Conservation (phyloP, 164 flowering plant genomes). For the Nelumbo lutea region DNA sequence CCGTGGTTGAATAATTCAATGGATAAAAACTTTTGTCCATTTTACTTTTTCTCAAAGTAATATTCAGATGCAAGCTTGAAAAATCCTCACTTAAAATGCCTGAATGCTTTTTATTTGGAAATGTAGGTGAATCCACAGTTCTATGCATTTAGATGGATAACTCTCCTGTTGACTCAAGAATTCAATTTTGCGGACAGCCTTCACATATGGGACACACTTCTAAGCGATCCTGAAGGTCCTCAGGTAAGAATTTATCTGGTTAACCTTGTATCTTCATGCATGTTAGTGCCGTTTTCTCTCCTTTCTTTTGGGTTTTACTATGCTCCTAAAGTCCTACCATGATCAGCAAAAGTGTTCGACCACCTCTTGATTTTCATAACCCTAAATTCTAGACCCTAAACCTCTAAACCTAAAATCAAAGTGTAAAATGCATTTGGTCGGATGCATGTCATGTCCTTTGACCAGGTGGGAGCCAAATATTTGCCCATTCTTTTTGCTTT, state of each 20-base stretch:
- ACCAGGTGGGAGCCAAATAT: too few species aligned
- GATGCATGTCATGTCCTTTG: too few species aligned
- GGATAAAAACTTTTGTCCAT: background rate
- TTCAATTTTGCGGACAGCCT: conserved; percentile 88
- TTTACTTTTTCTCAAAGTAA: background rate
- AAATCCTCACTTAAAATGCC: background rate
- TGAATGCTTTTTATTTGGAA: conserved; percentile 11
- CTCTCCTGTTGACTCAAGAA: conserved; percentile 94
- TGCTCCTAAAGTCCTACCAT: background rate
- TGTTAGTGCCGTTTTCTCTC: background rate
- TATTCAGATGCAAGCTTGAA: background rate
- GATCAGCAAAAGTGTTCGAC: too few species aligned
- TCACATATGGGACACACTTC: conserved; percentile 90
- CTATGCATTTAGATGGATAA: conserved; percentile 97
- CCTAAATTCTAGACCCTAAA: too few species aligned
- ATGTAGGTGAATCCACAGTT: conserved; percentile 92
- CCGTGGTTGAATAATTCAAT: background rate
- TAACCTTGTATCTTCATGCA: background rate
- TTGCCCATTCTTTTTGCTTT: too few species aligned
- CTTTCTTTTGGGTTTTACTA: background rate
- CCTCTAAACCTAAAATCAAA: too few species aligned
- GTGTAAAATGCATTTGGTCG: too few species aligned
- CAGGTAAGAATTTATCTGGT: conserved; percentile 41
- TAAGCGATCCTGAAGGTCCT: conserved; percentile 97
- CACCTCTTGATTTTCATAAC: too few species aligned